Conservation (phyloP, 73 alveolate genomes). For the Symbiodinium pilosum region DNA sequence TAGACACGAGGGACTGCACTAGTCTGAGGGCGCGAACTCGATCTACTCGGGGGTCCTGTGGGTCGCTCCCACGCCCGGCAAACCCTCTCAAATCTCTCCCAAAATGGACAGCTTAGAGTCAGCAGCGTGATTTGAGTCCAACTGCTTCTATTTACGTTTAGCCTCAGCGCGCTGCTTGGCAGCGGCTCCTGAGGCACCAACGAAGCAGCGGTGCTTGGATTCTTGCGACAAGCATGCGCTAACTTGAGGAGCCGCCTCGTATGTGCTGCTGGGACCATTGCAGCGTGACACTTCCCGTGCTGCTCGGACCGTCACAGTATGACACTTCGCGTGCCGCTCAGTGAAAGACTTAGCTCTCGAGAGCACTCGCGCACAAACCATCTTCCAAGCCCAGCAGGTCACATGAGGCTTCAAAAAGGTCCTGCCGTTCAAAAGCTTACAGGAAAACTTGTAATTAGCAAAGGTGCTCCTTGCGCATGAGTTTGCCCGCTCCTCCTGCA, state of each 20-base stretch:
- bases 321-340: neutral
- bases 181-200: neutral
- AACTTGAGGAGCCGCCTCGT: too few species aligned
- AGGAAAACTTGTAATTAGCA: neutral
- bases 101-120: too few species aligned
- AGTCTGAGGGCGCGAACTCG: too few species aligned
- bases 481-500: slow-evolving; percentile 44
- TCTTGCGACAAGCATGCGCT: neutral
- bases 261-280: too few species aligned
- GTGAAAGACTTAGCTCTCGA: neutral
- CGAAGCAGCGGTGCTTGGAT: neutral
- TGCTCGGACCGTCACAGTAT: neutral
- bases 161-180: neutral
- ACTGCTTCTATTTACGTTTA: too few species aligned
- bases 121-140: too few species aligned
- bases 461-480: too few species aligned
- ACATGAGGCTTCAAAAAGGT: slow-evolving; percentile 54
- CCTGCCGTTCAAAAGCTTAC: neutral
- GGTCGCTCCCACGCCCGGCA: too few species aligned
- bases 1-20: too few species aligned
- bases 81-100: too few species aligned
- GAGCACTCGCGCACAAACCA: slow-evolving; percentile 14
- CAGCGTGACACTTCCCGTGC: too few species aligned
- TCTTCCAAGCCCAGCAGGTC: slow-evolving; percentile 46
- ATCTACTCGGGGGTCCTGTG: too few species aligned